A percentile compares a stretch with the other conserved stretches of the same genome.
phyloP scores from a whole-genome alignment of 228 moss, liverwort and hornwort genomes.

The Sphagnum magellanicum region DNA sequence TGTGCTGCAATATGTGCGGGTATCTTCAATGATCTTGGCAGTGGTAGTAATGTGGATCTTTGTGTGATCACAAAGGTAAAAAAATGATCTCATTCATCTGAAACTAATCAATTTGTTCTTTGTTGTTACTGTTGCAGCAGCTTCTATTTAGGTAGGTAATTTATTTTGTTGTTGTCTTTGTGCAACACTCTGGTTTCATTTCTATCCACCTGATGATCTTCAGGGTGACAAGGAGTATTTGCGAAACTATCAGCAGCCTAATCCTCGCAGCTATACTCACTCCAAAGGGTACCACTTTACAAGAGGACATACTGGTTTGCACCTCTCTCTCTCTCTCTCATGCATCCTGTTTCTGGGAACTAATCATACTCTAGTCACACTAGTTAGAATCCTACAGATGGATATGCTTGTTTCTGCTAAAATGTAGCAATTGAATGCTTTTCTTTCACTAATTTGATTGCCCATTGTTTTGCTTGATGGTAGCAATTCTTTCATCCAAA shows the following conservation, averaged over 20 bases:
- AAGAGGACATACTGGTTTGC: slow-evolving; percentile 63
- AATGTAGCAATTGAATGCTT: background rate
- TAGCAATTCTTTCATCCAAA: slow-evolving; percentile 79
- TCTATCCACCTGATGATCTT: background rate
- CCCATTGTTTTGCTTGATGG: slow-evolving; percentile 14
- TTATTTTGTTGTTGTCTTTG: background rate
- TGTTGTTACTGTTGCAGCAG: background rate
- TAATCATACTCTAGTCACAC: too few relatives aligned
- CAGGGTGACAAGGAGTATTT: slow-evolving; percentile 84
- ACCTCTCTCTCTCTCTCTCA: background rate
- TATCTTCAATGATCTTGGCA: slow-evolving; percentile 96
- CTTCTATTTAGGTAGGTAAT: background rate
- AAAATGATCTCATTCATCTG: background rate
- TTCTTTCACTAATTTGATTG: background rate
- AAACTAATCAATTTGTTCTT: background rate
- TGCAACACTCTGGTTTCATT: too few relatives aligned
- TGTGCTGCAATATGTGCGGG: slow-evolving; percentile 81
- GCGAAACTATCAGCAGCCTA: slow-evolving; percentile 79
- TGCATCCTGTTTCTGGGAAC: too few relatives aligned
- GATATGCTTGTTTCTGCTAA: background rate
- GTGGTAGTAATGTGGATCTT: slow-evolving; percentile 94
- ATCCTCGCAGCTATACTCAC: slow-evolving; percentile 74
- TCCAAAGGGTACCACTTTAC: slow-evolving; percentile 76
- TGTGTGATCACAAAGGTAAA: slow-evolving; percentile 86
- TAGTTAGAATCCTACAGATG: background rate